phyloP scores from a whole-genome alignment of 805 yeast genomes.

The Spathaspora passalidarum region DNA sequence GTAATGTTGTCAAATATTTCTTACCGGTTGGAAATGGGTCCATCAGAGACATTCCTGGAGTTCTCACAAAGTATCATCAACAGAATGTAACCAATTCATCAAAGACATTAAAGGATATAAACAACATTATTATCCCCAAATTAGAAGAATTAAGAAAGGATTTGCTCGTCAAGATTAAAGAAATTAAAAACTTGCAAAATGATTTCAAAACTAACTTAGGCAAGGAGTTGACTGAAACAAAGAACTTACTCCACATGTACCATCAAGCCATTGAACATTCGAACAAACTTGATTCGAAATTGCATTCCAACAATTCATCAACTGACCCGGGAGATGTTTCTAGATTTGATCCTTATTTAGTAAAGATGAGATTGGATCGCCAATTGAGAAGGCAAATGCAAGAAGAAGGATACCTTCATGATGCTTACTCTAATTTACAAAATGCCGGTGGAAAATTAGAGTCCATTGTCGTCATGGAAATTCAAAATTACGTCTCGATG shows the following conservation, averaged over 20 bases:
- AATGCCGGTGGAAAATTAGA: slow-evolving; percentile 84
- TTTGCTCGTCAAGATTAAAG: slow-evolving; percentile 78
- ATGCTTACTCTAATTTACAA: slow-evolving; percentile 84
- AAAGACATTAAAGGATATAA: slow-evolving; percentile 49
- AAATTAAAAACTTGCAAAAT: slow-evolving; percentile 74
- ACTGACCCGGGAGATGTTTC: slow-evolving; percentile 1
- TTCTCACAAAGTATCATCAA: slow-evolving; percentile 51
- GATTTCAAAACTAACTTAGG: slow-evolving; percentile 79
- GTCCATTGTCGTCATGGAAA: slow-evolving; percentile 79
- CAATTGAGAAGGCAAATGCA: slow-evolving; percentile 73
- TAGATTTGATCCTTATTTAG: slow-evolving; percentile 75
- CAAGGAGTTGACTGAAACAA: slow-evolving; percentile 50
- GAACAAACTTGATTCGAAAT: slow-evolving; percentile 36
- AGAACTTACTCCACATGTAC: slow-evolving; percentile 44
- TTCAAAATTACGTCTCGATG: slow-evolving; percentile 75
- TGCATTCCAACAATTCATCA: slow-evolving; percentile 9
- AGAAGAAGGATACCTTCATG: slow-evolving; percentile 85
- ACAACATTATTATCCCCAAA: slow-evolving; percentile 48
- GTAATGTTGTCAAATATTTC: slow-evolving; percentile 51
- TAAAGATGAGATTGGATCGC: slow-evolving; percentile 68
- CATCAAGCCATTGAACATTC: slow-evolving; percentile 62
- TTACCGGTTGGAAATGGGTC: slow-evolving; percentile 71
- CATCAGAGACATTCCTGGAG: slow-evolving; percentile 76
- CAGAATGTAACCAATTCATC: slow-evolving; percentile 33
- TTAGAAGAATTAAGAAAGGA: slow-evolving; percentile 64